phyloP scores from a whole-genome alignment of 2,329 filamentous ascomycete species.

The Beauveria pseudobassiana region DNA sequence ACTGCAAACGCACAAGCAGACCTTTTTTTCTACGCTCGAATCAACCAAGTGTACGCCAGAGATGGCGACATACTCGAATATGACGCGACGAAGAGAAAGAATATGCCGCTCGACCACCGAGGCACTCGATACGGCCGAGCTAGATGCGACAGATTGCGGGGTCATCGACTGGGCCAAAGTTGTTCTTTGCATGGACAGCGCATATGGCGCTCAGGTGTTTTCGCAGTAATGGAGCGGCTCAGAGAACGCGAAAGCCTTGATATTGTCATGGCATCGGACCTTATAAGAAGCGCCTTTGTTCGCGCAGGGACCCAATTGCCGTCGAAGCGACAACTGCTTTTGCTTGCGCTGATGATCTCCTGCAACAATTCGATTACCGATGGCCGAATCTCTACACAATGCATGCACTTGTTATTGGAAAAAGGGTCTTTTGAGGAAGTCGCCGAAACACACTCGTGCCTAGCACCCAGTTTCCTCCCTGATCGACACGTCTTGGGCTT shows the following conservation, averaged over 20 bases:
- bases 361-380: constrained; percentile 26
- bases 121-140: background rate
- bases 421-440: constrained; percentile 20
- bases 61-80: background rate
- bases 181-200: background rate
- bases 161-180: background rate
- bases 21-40: background rate
- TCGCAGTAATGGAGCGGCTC: background rate
- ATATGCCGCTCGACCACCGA: background rate
- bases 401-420: constrained; percentile 36
- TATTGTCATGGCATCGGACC: background rate
- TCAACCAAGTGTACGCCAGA: too few relatives aligned
- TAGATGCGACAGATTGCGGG: background rate
- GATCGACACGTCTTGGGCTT: constrained; percentile 32
- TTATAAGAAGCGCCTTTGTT: background rate
- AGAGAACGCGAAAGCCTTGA: background rate
- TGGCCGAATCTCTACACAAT: constrained; percentile 47
- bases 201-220: background rate
- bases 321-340: constrained; percentile 20
- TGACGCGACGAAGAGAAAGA: background rate
- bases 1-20: background rate
- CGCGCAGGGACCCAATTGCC: constrained; percentile 21
- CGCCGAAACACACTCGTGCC: constrained; percentile 40
- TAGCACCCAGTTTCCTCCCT: constrained; percentile 37
- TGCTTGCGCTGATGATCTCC: constrained; percentile 26